Evolutionary conservation across 768 basidiomycete species (phyloP).

Genomic region (Boletus reticuloceps): DNA sequence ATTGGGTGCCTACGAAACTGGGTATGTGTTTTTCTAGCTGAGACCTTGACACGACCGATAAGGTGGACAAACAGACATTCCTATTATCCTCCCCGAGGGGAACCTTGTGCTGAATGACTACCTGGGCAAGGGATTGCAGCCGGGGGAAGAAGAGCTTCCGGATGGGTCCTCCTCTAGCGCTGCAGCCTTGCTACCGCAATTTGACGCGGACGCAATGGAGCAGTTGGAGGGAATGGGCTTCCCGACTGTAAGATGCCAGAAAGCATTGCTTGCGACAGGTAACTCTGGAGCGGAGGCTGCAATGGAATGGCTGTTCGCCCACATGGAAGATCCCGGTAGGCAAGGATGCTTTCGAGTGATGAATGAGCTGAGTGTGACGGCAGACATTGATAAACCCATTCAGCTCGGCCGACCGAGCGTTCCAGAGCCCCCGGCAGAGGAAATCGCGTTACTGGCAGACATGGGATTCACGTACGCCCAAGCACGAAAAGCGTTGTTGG

Average conservation of each 20-base stretch:
- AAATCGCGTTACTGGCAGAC: slow-evolving; percentile 71
- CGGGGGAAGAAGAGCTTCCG: slow-evolving; percentile 67
- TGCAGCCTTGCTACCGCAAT: slow-evolving; percentile 55
- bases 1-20: slow-evolving; percentile 95
- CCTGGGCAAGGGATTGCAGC: slow-evolving; percentile 68
- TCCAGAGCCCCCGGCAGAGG: slow-evolving; percentile 64
- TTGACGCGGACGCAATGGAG: slow-evolving; percentile 71
- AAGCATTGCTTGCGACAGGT: slow-evolving; percentile 87
- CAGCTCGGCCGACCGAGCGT: slow-evolving; percentile 28
- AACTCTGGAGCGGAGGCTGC: slow-evolving; percentile 72
- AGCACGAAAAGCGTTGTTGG: slow-evolving; percentile 80
- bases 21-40: slow-evolving; percentile 46
- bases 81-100: slow-evolving; percentile 63
- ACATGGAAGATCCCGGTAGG: slow-evolving; percentile 92
- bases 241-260: slow-evolving; percentile 79
- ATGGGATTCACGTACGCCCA: slow-evolving; percentile 92
- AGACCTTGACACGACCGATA: not conserved
- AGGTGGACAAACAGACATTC: slow-evolving; percentile 63
- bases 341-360: not conserved
- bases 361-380: not conserved
- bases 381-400: slow-evolving; percentile 88
- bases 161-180: slow-evolving; percentile 46
- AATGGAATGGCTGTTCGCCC: slow-evolving; percentile 94
- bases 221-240: slow-evolving; percentile 92
- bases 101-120: slow-evolving; percentile 64